Evolutionary conservation across 2,329 filamentous ascomycete genomes (phyloP).

Genomic region (Penicillium sclerotiorum): DNA sequence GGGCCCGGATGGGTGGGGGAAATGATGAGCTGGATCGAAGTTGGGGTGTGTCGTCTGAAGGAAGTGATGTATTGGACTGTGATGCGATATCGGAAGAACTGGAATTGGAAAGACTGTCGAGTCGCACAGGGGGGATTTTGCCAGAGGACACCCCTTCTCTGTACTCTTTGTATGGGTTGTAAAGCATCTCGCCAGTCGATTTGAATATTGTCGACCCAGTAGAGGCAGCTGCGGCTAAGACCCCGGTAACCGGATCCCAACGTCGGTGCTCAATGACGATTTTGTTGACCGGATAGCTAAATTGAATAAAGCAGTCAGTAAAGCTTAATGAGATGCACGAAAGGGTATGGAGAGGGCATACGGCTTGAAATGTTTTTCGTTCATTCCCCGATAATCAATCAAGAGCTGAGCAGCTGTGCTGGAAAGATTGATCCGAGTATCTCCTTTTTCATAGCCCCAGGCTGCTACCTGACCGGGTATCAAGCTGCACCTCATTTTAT

Average conservation of each 20-base stretch:
- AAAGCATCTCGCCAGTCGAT: conserved; percentile 21
- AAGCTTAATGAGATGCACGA: not conserved
- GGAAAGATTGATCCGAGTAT: conserved; percentile 21
- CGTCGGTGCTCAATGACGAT: conserved; percentile 38
- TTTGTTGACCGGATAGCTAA: conserved; percentile 30
- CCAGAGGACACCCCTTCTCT: too few relatives aligned
- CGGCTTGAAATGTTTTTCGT: conserved; percentile 26
- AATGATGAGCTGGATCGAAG: not conserved
- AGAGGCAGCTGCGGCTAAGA: conserved; percentile 24
- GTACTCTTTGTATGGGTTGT: conserved; percentile 26
- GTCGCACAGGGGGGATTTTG: too few relatives aligned
- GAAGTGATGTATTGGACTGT: conserved; percentile 10
- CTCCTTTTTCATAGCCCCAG: conserved; percentile 17
- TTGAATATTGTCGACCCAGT: conserved; percentile 26
- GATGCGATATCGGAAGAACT: too few relatives aligned
- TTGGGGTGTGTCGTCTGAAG: not conserved
- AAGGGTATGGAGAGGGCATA: not conserved
- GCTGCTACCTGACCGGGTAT: conserved; percentile 31
- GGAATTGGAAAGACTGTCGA: too few relatives aligned
- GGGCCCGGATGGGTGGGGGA: too few relatives aligned
- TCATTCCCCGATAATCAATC: conserved; percentile 25
- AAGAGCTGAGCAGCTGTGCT: conserved; percentile 28
- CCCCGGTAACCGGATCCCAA: conserved; percentile 36
- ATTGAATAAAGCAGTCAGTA: not conserved
- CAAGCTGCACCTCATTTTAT: conserved; percentile 29